Evolutionary conservation across 2,329 filamentous ascomycete species (phyloP).

Genomic region (Leptosphaerulina australis): DNA sequence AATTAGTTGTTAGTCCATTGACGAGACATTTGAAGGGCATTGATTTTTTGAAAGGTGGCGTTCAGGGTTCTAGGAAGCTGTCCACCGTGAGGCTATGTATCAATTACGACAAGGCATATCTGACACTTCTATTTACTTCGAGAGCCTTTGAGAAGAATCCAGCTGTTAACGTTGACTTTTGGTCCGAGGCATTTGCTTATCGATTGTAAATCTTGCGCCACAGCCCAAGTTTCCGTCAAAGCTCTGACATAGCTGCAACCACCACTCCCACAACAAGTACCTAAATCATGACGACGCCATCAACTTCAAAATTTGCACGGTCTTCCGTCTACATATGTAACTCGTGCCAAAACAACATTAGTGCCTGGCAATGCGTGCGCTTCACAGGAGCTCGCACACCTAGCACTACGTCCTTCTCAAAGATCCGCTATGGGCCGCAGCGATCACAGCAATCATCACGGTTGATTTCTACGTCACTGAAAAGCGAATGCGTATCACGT

Average conservation of each 20-base stretch:
- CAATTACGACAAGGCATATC: conserved; percentile 8
- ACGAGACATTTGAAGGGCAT: conserved; percentile 14
- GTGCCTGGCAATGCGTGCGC: conserved; percentile 5
- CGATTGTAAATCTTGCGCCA: conserved; percentile 23
- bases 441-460: neutral
- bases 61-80: neutral
- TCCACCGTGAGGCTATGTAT: conserved; percentile 5
- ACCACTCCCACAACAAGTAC: neutral
- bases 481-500: neutral
- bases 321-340: conserved; percentile 27
- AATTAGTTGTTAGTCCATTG: conserved; percentile 28
- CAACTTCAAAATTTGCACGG: conserved; percentile 1
- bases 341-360: conserved; percentile 23
- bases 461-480: neutral
- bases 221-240: conserved; percentile 20
- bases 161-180: neutral
- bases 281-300: neutral
- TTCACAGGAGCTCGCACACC: conserved; percentile 12
- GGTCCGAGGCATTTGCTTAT: conserved; percentile 11
- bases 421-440: neutral
- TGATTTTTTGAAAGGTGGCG: neutral
- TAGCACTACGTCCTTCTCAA: conserved; percentile 18
- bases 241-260: conserved; percentile 6
- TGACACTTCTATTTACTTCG: neutral
- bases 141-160: neutral